Conservation (phyloP, 108 stramenopile genomes). For the Skeletonema marinoi region DNA sequence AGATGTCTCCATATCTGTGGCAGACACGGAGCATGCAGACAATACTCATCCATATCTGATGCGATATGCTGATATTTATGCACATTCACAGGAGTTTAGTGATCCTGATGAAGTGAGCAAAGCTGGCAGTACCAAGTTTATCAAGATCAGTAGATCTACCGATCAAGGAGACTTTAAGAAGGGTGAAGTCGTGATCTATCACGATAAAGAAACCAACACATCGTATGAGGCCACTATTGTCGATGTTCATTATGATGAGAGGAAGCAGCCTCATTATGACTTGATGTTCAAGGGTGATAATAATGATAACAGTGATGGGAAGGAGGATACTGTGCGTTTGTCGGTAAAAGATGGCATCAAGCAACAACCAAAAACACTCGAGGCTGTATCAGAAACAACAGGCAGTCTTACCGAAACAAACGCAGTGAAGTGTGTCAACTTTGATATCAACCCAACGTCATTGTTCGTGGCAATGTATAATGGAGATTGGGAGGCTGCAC, state of each 20-base stretch:
- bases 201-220: background rate
- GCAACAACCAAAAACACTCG: background rate
- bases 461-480: constrained; percentile 25
- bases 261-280: constrained; percentile 16
- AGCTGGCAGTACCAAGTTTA: background rate
- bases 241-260: constrained; percentile 12
- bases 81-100: constrained; percentile 11
- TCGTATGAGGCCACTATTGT: constrained; percentile 11
- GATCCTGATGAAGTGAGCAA: background rate
- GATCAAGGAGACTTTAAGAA: constrained; percentile 21
- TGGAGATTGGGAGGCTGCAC: constrained; percentile 23
- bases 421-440: constrained; percentile 19
- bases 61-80: constrained; percentile 32
- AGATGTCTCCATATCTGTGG: constrained; percentile 1
- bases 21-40: constrained; percentile 20
- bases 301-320: background rate
- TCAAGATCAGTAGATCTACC: background rate
- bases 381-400: background rate
- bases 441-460: constrained; percentile 22
- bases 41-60: constrained; percentile 37
- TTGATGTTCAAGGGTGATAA: constrained; percentile 8
- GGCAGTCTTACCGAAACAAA: constrained; percentile 6
- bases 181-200: constrained; percentile 25
- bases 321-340: constrained; percentile 2
- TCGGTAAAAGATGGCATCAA: background rate